Evolutionary conservation across 1,139 yeast species (phyloP).

Genomic region (Arxiozyma heterogenica): DNA sequence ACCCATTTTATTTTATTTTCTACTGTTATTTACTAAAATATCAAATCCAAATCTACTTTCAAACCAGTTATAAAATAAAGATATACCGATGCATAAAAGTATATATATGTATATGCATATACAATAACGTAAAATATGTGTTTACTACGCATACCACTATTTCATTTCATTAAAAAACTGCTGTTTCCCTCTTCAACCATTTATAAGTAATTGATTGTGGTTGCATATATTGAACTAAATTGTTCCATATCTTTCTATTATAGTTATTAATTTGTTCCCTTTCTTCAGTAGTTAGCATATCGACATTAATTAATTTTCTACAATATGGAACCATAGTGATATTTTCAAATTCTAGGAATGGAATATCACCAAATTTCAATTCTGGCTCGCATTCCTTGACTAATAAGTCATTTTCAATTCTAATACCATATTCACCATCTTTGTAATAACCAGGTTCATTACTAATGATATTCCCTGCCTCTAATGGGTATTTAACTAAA

Average conservation of each 20-base stretch:
- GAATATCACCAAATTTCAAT: constrained; percentile 40
- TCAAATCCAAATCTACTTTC: too few relatives aligned
- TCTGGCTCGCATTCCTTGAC: constrained; percentile 33
- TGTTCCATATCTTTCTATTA: constrained; percentile 54
- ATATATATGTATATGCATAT: too few relatives aligned
- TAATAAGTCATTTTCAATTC: constrained; percentile 78
- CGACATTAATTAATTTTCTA: constrained; percentile 50
- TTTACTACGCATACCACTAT: not conserved
- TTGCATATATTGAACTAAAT: constrained; percentile 40
- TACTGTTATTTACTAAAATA: too few relatives aligned
- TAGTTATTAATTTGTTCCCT: constrained; percentile 58
- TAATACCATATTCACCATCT: constrained; percentile 85
- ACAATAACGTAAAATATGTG: too few relatives aligned
- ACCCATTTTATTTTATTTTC: too few relatives aligned
- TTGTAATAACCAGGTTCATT: constrained; percentile 96
- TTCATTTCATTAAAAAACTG: not conserved
- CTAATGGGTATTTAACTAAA: constrained; percentile 28
- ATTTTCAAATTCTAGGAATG: constrained; percentile 71
- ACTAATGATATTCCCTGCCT: constrained; percentile 66
- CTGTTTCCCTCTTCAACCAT: constrained; percentile 73
- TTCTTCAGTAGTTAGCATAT: constrained; percentile 55
- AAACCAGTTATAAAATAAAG: too few relatives aligned
- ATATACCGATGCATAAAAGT: too few relatives aligned
- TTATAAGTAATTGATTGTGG: constrained; percentile 46
- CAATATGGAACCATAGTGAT: constrained; percentile 88